A percentile compares a stretch with the other conserved stretches of the same genome.
Evolutionary conservation across 371 early-diverging fungal species (phyloP).

Genomic region (Mucor sp.): DNA sequence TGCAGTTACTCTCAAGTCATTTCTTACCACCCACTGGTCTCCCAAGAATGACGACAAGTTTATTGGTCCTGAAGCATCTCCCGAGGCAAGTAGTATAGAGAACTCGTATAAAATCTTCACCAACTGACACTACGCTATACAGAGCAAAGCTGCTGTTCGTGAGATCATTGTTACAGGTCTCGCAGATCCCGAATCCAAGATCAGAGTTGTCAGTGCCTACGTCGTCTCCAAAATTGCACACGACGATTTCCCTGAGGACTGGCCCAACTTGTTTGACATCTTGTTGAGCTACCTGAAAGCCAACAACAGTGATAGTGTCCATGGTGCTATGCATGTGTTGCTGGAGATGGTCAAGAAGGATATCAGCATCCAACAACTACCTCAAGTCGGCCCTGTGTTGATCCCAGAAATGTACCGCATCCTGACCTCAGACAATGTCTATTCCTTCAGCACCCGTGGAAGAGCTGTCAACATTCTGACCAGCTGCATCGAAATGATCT

Average conservation of each 20-base stretch:
- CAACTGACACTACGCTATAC: no score
- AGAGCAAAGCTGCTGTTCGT: constrained; percentile 56
- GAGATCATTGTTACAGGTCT: constrained; percentile 59
- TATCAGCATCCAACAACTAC: constrained; percentile 85
- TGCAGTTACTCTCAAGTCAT: constrained; percentile 77
- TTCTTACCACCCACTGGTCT: constrained; percentile 82
- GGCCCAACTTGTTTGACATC: constrained; percentile 89
- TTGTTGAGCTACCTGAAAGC: constrained; percentile 71
- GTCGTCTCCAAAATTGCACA: constrained; percentile 88
- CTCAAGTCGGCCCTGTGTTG: constrained; percentile 75
- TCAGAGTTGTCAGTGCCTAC: constrained; percentile 75
- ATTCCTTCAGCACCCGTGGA: constrained; percentile 73
- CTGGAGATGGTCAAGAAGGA: constrained; percentile 84
- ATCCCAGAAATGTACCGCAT: constrained; percentile 84
- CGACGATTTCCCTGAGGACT: constrained; percentile 93
- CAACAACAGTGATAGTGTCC: constrained; percentile 72
- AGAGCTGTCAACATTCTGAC: constrained; percentile 81
- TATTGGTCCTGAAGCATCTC: constrained; percentile 57
- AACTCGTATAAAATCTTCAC: no score
- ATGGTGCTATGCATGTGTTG: constrained; percentile 88
- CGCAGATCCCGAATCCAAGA: constrained; percentile 57
- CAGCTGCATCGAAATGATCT: constrained; percentile 82
- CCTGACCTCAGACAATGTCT: constrained; percentile 59
- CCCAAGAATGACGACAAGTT: constrained; percentile 60
- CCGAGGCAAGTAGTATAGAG: constrained; percentile 39